Evolutionary conservation across 2,329 filamentous ascomycete species (phyloP).

Genomic region (Verticillium dahliae): DNA sequence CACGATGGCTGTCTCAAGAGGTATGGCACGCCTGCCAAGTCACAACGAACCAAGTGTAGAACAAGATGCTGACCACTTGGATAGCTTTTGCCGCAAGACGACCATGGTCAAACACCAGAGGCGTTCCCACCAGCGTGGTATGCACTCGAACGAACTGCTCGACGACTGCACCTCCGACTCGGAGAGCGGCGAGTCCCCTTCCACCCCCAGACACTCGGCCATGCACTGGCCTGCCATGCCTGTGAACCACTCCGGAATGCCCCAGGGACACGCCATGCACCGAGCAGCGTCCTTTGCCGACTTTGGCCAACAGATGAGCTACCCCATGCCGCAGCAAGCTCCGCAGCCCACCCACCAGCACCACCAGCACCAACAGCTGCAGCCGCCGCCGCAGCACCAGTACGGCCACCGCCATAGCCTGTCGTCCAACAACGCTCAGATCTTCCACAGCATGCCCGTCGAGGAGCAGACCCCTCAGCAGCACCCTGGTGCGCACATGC

Average conservation of each 20-base stretch:
- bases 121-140: slow-evolving; percentile 52
- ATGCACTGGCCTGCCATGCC: slow-evolving; percentile 44
- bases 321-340: slow-evolving; percentile 32
- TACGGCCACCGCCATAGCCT: slow-evolving; percentile 42
- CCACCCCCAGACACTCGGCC: slow-evolving; percentile 47
- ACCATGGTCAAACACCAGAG: slow-evolving; percentile 65
- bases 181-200: slow-evolving; percentile 52
- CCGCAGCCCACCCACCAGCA: neutral
- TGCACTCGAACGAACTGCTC: slow-evolving; percentile 45
- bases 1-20: slow-evolving; percentile 58
- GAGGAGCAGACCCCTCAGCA: slow-evolving; percentile 32
- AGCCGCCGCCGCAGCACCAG: slow-evolving; percentile 10
- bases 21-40: slow-evolving; percentile 23
- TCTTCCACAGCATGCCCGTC: slow-evolving; percentile 19
- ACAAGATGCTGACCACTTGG: neutral
- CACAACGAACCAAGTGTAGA: too few species aligned
- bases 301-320: slow-evolving; percentile 44
- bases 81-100: slow-evolving; percentile 65
- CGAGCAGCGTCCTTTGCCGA: slow-evolving; percentile 49
- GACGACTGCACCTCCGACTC: slow-evolving; percentile 51
- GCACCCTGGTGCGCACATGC: slow-evolving; percentile 37
- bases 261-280: slow-evolving; percentile 35
- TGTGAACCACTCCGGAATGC: slow-evolving; percentile 26
- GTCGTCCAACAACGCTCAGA: slow-evolving; percentile 32
- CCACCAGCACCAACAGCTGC: neutral